These are phyloP conservation scores for Colletotrichum sp. DNA, from an alignment of 2,329 filamentous ascomycete species.

Conservation along the genomic window DNA sequence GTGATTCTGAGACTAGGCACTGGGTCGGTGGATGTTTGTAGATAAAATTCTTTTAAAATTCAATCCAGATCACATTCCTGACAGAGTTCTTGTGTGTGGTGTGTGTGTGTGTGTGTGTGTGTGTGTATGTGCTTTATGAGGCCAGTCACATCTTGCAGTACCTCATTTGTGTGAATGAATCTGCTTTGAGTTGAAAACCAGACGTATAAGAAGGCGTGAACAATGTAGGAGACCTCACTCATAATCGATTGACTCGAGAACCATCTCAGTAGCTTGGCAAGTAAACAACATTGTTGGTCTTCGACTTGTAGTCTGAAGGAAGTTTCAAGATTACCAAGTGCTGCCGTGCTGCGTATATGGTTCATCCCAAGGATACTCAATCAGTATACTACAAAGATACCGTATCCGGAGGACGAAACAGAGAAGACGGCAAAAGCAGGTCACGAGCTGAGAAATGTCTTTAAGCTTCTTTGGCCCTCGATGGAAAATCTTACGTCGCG, in stretches of 20 bases:
- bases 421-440: neutral
- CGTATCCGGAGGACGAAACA: neutral
- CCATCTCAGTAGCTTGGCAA: neutral
- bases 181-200: neutral
- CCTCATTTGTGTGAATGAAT: neutral
- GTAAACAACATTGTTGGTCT: neutral
- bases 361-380: neutral
- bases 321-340: neutral
- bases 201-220: neutral
- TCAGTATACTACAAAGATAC: neutral
- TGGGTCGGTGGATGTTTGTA: no score
- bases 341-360: neutral
- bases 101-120: neutral
- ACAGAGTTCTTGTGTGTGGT: neutral
- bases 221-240: neutral
- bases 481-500: neutral
- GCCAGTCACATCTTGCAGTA: rapidly evolving
- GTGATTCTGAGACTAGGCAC: no score
- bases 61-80: neutral
- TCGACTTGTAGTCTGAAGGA: neutral
- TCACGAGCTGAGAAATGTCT: rapidly evolving
- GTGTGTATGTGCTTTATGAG: neutral
- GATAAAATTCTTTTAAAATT: constrained; percentile 5
- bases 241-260: neutral
- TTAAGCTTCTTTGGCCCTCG: neutral